These are phyloP conservation scores for Bidens hawaiensis DNA, from an alignment of 140 eudicot species.

Conservation along the genomic window DNA sequence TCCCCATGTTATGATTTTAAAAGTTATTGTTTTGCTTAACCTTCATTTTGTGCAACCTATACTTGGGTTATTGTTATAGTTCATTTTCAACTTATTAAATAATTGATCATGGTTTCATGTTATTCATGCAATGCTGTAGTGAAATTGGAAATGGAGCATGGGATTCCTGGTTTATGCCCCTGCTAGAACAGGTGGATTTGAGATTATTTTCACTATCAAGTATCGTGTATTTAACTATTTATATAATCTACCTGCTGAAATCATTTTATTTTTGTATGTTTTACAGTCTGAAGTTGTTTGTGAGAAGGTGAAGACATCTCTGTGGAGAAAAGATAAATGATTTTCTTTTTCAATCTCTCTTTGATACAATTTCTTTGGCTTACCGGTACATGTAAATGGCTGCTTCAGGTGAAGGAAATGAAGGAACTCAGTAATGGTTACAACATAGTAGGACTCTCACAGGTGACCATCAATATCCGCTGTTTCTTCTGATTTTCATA, in stretches of 20 bases:
- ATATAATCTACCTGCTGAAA: slow-evolving; percentile 2
- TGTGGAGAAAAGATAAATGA: background rate
- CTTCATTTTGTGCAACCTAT: background rate
- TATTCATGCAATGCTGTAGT: slow-evolving; percentile 28
- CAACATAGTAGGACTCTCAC: slow-evolving; percentile 94
- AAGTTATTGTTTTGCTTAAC: background rate
- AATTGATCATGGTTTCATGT: background rate
- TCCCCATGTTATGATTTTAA: background rate
- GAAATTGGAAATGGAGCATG: slow-evolving; percentile 90
- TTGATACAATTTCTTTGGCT: background rate
- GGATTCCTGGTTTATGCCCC: slow-evolving; percentile 97
- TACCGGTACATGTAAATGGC: slow-evolving; percentile 11
- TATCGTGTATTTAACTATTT: slow-evolving; percentile 7
- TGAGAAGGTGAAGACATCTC: slow-evolving; percentile 46
- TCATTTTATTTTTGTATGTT: slow-evolving; percentile 2
- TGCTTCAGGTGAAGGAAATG: slow-evolving; percentile 76
- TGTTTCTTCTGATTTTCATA: background rate
- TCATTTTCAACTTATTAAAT: background rate
- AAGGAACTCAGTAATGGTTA: slow-evolving; percentile 66
- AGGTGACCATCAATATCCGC: slow-evolving; percentile 36
- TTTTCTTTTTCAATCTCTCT: background rate
- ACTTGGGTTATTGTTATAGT: background rate
- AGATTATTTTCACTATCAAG: background rate
- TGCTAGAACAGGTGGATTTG: slow-evolving; percentile 59
- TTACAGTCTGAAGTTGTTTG: slow-evolving; percentile 82